Evolutionary conservation across 179 eudicot species (phyloP).

Genomic region (Pouteria campechiana): DNA sequence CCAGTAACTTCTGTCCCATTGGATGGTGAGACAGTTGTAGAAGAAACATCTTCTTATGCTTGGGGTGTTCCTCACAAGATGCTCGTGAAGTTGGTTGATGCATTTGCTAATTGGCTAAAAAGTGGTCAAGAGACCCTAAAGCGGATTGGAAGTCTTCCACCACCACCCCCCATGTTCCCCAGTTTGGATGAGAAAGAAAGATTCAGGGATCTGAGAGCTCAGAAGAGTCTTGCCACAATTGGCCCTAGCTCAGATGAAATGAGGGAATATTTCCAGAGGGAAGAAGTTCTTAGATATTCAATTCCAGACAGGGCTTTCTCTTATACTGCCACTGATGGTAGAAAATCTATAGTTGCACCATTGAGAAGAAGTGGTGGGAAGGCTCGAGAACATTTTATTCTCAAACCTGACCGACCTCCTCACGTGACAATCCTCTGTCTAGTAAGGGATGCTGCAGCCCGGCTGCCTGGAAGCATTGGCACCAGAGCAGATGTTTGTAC

Average conservation of each 20-base stretch:
- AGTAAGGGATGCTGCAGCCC: conserved; percentile 92
- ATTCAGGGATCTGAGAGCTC: conserved; percentile 65
- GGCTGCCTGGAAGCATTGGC: conserved; percentile 86
- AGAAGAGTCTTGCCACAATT: conserved; percentile 72
- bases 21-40: conserved; percentile 29
- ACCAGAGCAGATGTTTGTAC: conserved; percentile 93
- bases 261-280: conserved; percentile 59
- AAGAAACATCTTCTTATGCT: conserved; percentile 63
- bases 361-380: conserved; percentile 85
- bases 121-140: conserved; percentile 74
- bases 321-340: conserved; percentile 93
- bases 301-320: conserved; percentile 85
- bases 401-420: conserved; percentile 78
- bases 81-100: conserved; percentile 81
- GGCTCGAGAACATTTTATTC: conserved; percentile 86
- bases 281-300: conserved; percentile 65
- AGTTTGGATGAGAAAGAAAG: conserved; percentile 67
- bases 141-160: conserved; percentile 76
- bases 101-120: conserved; percentile 91
- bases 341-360: conserved; percentile 88
- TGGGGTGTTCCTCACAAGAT: conserved; percentile 77
- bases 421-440: conserved; percentile 91
- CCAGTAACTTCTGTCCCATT: conserved; percentile 30
- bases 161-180: conserved; percentile 52
- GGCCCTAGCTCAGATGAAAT: conserved; percentile 70